Conservation (phyloP, 2,329 filamentous ascomycete species). For the Sarocladium kiliense region DNA sequence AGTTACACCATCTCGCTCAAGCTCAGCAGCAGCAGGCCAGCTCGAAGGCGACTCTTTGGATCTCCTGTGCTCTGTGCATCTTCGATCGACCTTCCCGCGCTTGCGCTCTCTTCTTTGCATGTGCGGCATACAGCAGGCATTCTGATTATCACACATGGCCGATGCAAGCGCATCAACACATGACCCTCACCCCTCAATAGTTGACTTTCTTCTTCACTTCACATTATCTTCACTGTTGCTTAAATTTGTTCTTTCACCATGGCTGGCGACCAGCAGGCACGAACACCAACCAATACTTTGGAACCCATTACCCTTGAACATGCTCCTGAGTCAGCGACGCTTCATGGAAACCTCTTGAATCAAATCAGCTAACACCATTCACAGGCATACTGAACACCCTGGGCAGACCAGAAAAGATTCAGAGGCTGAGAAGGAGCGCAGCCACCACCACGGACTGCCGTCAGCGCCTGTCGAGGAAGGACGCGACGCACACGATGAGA, state of each 20-base stretch:
- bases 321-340: not conserved
- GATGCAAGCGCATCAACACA: too few relatives aligned
- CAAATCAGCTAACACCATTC: not conserved
- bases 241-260: not conserved
- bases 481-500: conserved; percentile 7
- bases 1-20: not conserved
- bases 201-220: not conserved
- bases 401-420: not conserved
- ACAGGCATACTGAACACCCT: not conserved
- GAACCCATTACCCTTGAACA: not conserved
- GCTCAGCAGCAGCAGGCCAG: not conserved
- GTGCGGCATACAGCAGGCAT: not conserved
- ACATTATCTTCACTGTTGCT: too few relatives aligned
- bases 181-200: not conserved
- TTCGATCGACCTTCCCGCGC: too few relatives aligned
- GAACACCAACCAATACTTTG: not conserved
- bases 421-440: not conserved
- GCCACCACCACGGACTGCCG: not conserved
- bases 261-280: not conserved
- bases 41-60: too few relatives aligned
- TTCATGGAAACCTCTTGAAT: not conserved
- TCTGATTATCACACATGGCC: too few relatives aligned
- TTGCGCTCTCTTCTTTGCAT: not conserved
- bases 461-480: not conserved
- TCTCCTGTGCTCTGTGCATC: too few relatives aligned